phyloP scores from a whole-genome alignment of 2,329 filamentous ascomycete genomes.

The Colletotrichum tabaci region DNA sequence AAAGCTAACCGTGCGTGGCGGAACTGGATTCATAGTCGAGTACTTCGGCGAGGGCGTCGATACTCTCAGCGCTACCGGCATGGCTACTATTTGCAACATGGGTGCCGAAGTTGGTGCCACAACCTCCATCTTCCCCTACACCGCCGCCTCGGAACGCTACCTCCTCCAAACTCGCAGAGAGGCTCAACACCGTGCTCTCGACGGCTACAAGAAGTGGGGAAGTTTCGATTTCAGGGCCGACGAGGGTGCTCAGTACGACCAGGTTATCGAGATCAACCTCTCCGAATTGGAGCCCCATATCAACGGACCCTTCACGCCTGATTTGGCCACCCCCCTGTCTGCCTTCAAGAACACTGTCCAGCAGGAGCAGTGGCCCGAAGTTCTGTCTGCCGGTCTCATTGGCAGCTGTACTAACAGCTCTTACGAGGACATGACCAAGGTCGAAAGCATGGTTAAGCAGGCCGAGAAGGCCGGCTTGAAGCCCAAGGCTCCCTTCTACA shows the following conservation, averaged over 20 bases:
- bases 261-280: constrained; percentile 91
- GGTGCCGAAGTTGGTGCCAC: constrained; percentile 93
- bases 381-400: constrained; percentile 92
- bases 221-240: constrained; percentile 77
- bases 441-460: constrained; percentile 93
- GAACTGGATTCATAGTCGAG: constrained; percentile 95
- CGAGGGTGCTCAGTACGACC: constrained; percentile 86
- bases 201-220: constrained; percentile 41
- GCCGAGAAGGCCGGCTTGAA: constrained; percentile 90
- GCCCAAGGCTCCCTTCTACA: constrained; percentile 92
- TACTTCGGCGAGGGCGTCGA: constrained; percentile 93
- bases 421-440: constrained; percentile 98
- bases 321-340: constrained; percentile 92
- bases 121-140: constrained; percentile 95
- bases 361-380: constrained; percentile 90
- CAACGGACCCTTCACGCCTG: constrained; percentile 97
- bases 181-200: constrained; percentile 45
- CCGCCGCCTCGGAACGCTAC: constrained; percentile 85
- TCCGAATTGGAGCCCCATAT: constrained; percentile 94
- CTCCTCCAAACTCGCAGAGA: constrained; percentile 85
- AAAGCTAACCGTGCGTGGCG: constrained; percentile 90
- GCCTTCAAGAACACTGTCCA: constrained; percentile 88
- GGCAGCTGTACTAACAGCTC: constrained; percentile 99
- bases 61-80: constrained; percentile 90
- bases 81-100: constrained; percentile 95